These are phyloP conservation scores for Rhytidiadelphus loreus DNA, from an alignment of 225 moss, liverwort and hornwort species.

Conservation along the genomic window DNA sequence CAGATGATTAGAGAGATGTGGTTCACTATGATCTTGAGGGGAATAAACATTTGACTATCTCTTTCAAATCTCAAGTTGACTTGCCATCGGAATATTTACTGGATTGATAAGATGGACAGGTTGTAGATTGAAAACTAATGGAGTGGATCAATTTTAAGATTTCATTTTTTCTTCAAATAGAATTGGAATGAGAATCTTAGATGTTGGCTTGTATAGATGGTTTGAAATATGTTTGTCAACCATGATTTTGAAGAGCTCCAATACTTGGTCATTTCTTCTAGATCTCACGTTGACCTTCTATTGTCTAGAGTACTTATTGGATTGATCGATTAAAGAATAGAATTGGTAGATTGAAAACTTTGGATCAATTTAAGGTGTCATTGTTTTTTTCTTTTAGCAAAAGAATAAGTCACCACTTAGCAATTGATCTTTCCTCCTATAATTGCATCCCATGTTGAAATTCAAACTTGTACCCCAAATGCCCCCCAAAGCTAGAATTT, in stretches of 20 bases:
- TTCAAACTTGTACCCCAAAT: fast-evolving
- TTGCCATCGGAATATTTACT: background rate
- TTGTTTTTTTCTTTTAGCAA: background rate
- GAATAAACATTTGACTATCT: background rate
- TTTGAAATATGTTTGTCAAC: background rate
- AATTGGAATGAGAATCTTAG: background rate
- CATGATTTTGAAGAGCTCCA: background rate
- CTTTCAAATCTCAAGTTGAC: background rate
- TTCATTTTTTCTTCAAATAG: background rate
- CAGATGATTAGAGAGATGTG: fast-evolving
- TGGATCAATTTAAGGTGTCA: too few relatives aligned
- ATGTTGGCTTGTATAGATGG: background rate
- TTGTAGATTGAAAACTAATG: background rate
- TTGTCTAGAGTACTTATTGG: too few relatives aligned
- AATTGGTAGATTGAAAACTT: too few relatives aligned
- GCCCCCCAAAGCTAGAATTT: background rate
- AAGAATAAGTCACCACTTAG: background rate
- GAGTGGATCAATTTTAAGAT: background rate
- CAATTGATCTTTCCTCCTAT: too few relatives aligned
- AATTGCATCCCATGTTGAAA: background rate
- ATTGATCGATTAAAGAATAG: too few relatives aligned
- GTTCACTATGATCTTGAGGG: background rate
- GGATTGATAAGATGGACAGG: background rate
- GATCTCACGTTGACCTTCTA: background rate
- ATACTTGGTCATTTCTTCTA: background rate